These are phyloP conservation scores for Neurospora terricola DNA, from an alignment of 495 filamentous ascomycete species.

Conservation along the genomic window DNA sequence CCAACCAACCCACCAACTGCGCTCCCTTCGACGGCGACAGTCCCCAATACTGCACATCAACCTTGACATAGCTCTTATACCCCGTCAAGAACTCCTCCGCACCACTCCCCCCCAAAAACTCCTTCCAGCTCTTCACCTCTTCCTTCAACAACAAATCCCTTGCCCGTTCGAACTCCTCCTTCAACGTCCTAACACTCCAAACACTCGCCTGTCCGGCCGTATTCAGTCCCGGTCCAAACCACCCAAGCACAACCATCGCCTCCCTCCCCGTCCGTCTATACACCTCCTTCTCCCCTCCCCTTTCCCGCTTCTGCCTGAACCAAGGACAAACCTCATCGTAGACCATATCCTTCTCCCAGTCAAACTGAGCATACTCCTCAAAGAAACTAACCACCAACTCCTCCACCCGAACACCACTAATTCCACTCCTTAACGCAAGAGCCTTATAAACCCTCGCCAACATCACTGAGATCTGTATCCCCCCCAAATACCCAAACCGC, in stretches of 20 bases:
- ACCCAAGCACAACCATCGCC: constrained; percentile 46
- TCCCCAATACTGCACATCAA: constrained; percentile 49
- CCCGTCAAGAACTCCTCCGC: constrained; percentile 33
- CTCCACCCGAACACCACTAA: constrained; percentile 18
- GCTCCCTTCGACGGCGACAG: constrained; percentile 33
- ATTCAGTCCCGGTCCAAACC: constrained; percentile 44
- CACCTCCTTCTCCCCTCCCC: background rate
- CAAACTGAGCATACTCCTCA: constrained; percentile 45
- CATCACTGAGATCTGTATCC: constrained; percentile 48
- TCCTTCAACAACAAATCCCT: background rate
- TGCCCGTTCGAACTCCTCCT: constrained; percentile 39
- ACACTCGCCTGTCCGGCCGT: constrained; percentile 38
- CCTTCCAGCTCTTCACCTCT: background rate
- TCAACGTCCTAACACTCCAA: constrained; percentile 35
- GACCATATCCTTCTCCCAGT: constrained; percentile 37
- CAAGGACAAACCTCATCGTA: constrained; percentile 28
- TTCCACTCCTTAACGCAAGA: constrained; percentile 14
- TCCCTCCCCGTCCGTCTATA: constrained; percentile 19
- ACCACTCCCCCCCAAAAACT: background rate
- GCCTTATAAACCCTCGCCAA: constrained; percentile 44
- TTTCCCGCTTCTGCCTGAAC: background rate
- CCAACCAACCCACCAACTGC: constrained; percentile 43
- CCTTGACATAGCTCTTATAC: constrained; percentile 39
- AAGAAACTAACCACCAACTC: constrained; percentile 45
- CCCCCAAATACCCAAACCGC: constrained; percentile 47